Evolutionary conservation across 352 stramenopile species (phyloP).

Genomic region (Phytophthora cactorum): DNA sequence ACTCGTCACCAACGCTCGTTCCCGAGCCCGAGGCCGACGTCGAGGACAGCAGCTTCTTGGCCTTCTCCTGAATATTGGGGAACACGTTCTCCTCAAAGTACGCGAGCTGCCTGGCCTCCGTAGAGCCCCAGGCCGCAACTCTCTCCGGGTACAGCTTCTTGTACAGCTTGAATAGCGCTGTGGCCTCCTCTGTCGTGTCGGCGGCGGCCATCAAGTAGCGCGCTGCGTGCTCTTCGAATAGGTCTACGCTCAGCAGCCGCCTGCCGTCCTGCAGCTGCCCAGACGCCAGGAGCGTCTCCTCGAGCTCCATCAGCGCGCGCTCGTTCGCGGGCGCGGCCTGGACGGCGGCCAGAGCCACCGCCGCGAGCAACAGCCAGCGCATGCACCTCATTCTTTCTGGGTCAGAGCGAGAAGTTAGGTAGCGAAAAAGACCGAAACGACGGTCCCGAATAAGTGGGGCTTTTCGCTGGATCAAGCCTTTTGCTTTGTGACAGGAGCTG

Average conservation of each 20-base stretch:
- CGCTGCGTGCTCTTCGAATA: constrained; percentile 51
- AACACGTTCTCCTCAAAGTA: constrained; percentile 73
- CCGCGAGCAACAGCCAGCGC: constrained; percentile 36
- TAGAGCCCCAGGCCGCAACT: constrained; percentile 52
- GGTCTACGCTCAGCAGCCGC: constrained; percentile 31
- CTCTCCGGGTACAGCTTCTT: constrained; percentile 52
- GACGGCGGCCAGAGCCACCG: constrained; percentile 25
- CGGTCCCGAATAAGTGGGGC: constrained; percentile 12
- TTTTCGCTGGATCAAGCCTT: constrained; percentile 18
- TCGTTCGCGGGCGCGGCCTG: constrained; percentile 15
- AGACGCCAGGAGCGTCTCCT: constrained; percentile 33
- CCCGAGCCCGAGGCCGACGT: constrained; percentile 10
- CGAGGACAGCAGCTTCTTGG: constrained; percentile 31
- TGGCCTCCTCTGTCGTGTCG: constrained; percentile 47
- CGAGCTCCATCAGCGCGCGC: constrained; percentile 28
- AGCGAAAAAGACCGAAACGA: constrained; percentile 14
- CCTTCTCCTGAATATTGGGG: constrained; percentile 57
- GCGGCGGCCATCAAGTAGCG: constrained; percentile 44
- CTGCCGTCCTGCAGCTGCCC: constrained; percentile 27
- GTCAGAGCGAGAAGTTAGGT: constrained; percentile 3
- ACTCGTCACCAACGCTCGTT: constrained; percentile 11
- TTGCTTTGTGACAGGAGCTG: constrained; percentile 35
- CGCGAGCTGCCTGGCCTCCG: constrained; percentile 51
- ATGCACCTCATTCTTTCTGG: constrained; percentile 41
- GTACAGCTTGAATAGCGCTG: constrained; percentile 73